Evolutionary conservation across 176 grass and related monocot genomes (phyloP).

Genomic region (Pharus latifolius): DNA sequence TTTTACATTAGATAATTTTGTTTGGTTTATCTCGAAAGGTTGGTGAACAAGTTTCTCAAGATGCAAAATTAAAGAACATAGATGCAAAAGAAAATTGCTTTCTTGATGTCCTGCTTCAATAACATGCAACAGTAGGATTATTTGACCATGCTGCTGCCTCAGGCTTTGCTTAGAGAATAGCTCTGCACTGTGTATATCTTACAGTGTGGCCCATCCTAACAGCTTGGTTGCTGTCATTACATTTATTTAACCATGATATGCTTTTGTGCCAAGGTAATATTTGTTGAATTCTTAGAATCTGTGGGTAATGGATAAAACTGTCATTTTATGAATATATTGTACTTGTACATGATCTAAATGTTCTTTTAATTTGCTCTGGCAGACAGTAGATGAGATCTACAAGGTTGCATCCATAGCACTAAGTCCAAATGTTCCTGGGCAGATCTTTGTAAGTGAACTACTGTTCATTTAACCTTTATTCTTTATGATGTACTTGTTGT

Average conservation of each 20-base stretch:
- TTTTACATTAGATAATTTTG: neutral
- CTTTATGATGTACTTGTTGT: conserved; percentile 6
- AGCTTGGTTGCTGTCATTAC: neutral
- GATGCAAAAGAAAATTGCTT: conserved; percentile 4
- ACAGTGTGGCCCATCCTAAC: neutral
- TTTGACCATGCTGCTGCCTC: neutral
- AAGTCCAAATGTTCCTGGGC: conserved; percentile 94
- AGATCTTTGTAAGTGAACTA: conserved; percentile 90
- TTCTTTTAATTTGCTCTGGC: conserved; percentile 23
- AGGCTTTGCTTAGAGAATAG: neutral
- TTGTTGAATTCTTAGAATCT: conserved; percentile 9
- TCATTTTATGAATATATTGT: neutral
- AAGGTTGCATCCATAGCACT: conserved; percentile 88
- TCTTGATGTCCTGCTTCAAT: conserved; percentile 2
- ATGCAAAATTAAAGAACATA: neutral
- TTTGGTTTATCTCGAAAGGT: conserved; percentile 2
- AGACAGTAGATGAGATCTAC: conserved; percentile 98
- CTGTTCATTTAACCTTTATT: neutral
- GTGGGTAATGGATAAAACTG: neutral
- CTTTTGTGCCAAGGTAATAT: neutral
- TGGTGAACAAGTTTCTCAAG: neutral
- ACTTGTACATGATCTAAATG: conserved; percentile 2
- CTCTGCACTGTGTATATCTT: neutral
- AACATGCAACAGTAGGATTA: neutral
- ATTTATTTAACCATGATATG: conserved; percentile 9